A percentile compares a stretch with the other conserved stretches of the same genome.
These are phyloP conservation scores for Colletotrichum aenigma DNA, from an alignment of 2,329 filamentous ascomycete genomes.

Conservation along the genomic window DNA sequence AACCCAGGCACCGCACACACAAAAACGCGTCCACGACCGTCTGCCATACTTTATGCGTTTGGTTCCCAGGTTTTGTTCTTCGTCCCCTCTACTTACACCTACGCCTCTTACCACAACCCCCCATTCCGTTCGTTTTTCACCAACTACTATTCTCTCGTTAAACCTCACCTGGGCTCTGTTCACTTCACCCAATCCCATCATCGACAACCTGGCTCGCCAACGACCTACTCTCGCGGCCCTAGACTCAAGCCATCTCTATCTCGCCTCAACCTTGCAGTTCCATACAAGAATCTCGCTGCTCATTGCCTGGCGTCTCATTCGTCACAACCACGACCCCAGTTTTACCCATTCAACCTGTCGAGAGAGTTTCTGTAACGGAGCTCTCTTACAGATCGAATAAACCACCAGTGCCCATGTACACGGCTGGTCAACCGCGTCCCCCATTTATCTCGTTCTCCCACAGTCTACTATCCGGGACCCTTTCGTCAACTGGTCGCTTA, in stretches of 20 bases:
- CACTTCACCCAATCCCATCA: neutral
- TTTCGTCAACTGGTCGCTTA: neutral
- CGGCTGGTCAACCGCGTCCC: slow-evolving; percentile 20
- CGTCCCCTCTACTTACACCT: slow-evolving; percentile 17
- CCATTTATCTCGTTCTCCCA: neutral
- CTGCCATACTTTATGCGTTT: slow-evolving; percentile 19
- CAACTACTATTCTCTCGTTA: slow-evolving; percentile 20
- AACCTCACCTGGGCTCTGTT: neutral
- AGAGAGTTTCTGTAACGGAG: slow-evolving; percentile 18
- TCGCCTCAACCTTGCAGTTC: neutral
- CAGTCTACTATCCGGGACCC: neutral
- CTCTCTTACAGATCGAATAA: slow-evolving; percentile 4
- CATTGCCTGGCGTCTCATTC: neutral
- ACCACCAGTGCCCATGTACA: slow-evolving; percentile 20
- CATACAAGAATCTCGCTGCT: neutral
- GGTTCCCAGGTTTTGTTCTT: slow-evolving; percentile 18
- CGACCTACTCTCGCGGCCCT: neutral
- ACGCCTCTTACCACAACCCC: slow-evolving; percentile 7
- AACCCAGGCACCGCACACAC: slow-evolving; percentile 16
- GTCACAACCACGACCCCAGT: neutral
- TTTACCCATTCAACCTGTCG: neutral
- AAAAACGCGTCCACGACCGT: slow-evolving; percentile 20
- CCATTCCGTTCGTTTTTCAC: slow-evolving; percentile 15
- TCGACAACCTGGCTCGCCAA: neutral
- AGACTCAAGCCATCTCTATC: neutral